These are phyloP conservation scores for Solanum tarapatanum DNA, from an alignment of 257 asterid genomes.

Conservation along the genomic window DNA sequence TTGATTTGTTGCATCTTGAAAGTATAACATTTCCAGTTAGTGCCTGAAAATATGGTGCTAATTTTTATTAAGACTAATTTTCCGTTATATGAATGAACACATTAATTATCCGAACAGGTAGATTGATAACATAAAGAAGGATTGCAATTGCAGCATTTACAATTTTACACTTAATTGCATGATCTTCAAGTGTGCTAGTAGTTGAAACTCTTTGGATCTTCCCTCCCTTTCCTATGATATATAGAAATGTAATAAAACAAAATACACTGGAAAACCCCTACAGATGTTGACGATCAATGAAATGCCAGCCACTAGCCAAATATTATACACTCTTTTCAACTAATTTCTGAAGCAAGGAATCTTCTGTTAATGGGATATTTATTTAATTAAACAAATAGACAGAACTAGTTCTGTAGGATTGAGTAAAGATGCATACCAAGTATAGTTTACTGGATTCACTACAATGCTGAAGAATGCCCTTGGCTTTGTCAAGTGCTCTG, in stretches of 20 bases:
- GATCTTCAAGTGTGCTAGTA: background rate
- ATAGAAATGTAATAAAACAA: background rate
- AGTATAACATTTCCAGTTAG: constrained; percentile 72
- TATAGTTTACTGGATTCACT: constrained; percentile 80
- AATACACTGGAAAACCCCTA: background rate
- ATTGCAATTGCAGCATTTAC: background rate
- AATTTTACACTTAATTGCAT: background rate
- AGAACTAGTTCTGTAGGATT: background rate
- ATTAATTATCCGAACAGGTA: background rate
- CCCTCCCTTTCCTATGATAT: background rate
- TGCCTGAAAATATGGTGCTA: constrained; percentile 37
- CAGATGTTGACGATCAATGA: background rate
- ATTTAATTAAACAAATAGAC: background rate
- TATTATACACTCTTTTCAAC: background rate
- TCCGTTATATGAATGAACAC: background rate
- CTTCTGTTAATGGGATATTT: background rate
- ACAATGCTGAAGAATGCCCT: constrained; percentile 48
- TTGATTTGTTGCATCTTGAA: constrained; percentile 58
- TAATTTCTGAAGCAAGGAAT: background rate
- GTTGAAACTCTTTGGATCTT: background rate
- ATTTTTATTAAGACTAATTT: background rate
- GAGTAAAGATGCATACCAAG: constrained; percentile 39
- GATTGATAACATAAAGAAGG: background rate
- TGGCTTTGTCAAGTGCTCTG: constrained; percentile 52
- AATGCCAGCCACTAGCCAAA: background rate